phyloP scores from a whole-genome alignment of 768 basidiomycete genomes.

The Exidia glandulosa region DNA sequence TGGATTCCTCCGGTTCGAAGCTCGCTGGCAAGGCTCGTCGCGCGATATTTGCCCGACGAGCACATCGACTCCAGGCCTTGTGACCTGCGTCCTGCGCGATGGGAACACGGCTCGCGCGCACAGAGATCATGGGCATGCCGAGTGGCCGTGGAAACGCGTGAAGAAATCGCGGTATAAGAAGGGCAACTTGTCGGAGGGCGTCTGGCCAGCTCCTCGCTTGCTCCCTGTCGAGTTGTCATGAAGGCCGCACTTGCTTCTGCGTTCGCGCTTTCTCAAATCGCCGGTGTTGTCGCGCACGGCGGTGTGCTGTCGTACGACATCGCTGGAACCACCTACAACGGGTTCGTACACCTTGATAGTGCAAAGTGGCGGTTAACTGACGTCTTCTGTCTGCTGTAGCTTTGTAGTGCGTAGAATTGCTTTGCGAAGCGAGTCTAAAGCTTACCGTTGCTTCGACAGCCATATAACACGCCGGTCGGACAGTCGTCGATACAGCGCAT shows the following conservation, averaged over 20 bases:
- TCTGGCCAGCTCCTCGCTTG: not conserved
- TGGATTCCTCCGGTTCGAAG: too few relatives aligned
- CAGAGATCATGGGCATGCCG: too few relatives aligned
- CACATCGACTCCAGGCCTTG: too few relatives aligned
- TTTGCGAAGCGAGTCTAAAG: not conserved
- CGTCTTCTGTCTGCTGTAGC: not conserved
- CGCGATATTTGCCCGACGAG: too few relatives aligned
- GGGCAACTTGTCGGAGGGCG: not conserved
- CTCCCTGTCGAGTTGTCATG: not conserved
- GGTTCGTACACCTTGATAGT: not conserved
- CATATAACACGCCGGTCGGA: conserved; percentile 6
- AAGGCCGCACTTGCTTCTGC: not conserved
- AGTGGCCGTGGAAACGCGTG: too few relatives aligned
- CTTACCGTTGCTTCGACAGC: not conserved
- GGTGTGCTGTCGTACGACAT: conserved; percentile 6
- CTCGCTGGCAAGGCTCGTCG: too few relatives aligned
- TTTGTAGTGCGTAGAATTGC: not conserved
- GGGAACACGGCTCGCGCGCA: too few relatives aligned
- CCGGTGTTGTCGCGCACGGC: conserved; percentile 8
- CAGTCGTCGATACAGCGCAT: conserved; percentile 8
- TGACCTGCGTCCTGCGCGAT: too few relatives aligned
- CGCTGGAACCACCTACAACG: conserved; percentile 3
- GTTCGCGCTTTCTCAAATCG: not conserved
- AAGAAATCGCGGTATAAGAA: not conserved
- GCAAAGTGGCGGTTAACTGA: not conserved